Conservation (phyloP, 306 rosid genomes). For the Lablab purpureus region DNA sequence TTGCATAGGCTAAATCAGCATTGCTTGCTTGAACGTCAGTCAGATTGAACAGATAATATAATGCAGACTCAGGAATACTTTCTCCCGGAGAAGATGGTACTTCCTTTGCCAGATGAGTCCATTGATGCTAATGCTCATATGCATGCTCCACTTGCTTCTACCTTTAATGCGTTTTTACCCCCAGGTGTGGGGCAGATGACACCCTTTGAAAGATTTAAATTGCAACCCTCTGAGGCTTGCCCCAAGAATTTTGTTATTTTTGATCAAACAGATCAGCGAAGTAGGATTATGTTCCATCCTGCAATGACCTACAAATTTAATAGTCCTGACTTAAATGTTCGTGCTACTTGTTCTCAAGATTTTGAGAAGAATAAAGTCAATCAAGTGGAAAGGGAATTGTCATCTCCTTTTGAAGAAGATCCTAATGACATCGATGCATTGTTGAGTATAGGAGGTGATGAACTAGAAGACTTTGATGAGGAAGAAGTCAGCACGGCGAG, state of each 20-base stretch:
- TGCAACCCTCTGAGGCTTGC: conserved; percentile 86
- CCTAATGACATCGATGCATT: conserved; percentile 84
- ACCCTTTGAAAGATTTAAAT: conserved; percentile 72
- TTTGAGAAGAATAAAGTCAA: conserved; percentile 51
- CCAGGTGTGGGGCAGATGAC: conserved; percentile 61
- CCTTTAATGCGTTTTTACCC: conserved; percentile 62
- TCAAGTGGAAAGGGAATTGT: conserved; percentile 58
- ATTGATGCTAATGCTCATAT: conserved; percentile 56
- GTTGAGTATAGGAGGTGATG: conserved; percentile 86
- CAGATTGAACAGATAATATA: conserved; percentile 45
- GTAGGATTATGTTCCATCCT: conserved; percentile 87
- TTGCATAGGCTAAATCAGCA: conserved; percentile 50
- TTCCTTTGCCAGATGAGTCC: conserved; percentile 62
- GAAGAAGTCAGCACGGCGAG: conserved; percentile 96
- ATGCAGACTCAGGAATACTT: conserved; percentile 78
- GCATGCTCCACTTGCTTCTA: conserved; percentile 70
- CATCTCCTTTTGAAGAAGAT: conserved; percentile 77
- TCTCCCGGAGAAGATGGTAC: conserved; percentile 60
- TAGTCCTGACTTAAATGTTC: conserved; percentile 61
- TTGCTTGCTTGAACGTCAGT: conserved; percentile 46
- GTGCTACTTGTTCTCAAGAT: conserved; percentile 57
- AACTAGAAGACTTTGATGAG: conserved; percentile 70
- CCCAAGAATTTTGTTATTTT: conserved; percentile 87
- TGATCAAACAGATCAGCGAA: conserved; percentile 82
- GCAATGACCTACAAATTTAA: conserved; percentile 70